A percentile compares a stretch with the other conserved stretches of the same genome.
phyloP scores from a whole-genome alignment of 768 basidiomycete species.

The Phlegmacium glaucopus region DNA sequence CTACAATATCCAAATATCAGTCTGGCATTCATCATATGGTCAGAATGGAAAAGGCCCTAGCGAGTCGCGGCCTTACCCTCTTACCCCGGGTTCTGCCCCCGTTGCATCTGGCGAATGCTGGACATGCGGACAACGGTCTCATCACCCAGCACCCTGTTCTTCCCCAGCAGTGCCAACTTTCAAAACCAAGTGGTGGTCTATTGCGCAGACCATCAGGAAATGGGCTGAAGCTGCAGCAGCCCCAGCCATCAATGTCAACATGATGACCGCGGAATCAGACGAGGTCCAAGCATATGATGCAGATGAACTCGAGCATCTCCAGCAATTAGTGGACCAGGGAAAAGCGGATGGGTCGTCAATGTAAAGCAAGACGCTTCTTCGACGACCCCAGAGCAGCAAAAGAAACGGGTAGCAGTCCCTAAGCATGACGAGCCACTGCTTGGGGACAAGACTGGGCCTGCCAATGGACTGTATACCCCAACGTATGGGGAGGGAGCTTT shows the following conservation, averaged over 20 bases:
- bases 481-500: too few species aligned
- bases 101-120: neutral
- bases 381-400: constrained; percentile 7
- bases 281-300: neutral
- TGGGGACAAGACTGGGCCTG: neutral
- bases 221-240: neutral
- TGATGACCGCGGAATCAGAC: neutral
- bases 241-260: neutral
- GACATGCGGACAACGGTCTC: neutral
- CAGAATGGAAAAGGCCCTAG: neutral
- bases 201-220: neutral
- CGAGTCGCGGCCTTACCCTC: neutral
- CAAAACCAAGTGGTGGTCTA: neutral
- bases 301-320: neutral
- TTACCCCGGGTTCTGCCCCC: neutral
- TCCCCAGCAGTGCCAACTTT: neutral
- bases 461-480: too few species aligned
- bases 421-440: neutral
- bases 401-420: constrained; percentile 5
- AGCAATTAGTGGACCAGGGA: constrained; percentile 7
- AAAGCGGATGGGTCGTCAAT: constrained; percentile 19
- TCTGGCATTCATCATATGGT: neutral
- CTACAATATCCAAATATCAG: neutral
- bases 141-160: neutral
- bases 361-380: constrained; percentile 6